Conservation (phyloP, 352 stramenopile species). For the Globisporangium megalacanthum region DNA sequence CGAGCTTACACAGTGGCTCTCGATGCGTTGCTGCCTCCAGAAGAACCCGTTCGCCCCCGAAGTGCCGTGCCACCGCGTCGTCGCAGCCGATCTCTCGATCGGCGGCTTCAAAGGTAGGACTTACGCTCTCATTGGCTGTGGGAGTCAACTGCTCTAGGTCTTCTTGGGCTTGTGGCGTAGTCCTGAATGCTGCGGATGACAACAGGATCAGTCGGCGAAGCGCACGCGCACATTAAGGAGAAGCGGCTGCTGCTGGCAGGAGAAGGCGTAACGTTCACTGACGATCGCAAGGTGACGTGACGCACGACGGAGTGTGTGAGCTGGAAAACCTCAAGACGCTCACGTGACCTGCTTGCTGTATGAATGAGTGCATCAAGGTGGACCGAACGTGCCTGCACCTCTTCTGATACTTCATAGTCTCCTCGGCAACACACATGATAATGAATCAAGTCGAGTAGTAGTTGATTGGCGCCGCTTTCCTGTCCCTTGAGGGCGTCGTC, state of each 20-base stretch:
- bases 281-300: slow-evolving; percentile 45
- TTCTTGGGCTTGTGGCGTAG: background rate
- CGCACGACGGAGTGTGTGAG: too few relatives aligned
- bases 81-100: slow-evolving; percentile 62
- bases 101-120: slow-evolving; percentile 63
- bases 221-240: slow-evolving; percentile 54
- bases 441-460: background rate
- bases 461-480: background rate
- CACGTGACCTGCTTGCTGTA: background rate
- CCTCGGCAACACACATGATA: background rate
- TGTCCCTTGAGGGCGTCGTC: background rate
- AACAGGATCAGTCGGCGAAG: slow-evolving; percentile 51
- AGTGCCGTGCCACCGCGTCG: slow-evolving; percentile 73
- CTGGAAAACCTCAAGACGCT: too few relatives aligned
- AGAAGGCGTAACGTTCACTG: slow-evolving; percentile 61
- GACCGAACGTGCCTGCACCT: slow-evolving; percentile 36
- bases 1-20: background rate
- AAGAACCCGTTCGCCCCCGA: slow-evolving; percentile 79
- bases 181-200: background rate
- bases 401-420: slow-evolving; percentile 20
- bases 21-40: slow-evolving; percentile 18
- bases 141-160: too few relatives aligned
- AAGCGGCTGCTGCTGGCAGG: slow-evolving; percentile 55
- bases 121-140: background rate
- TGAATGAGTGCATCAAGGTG: slow-evolving; percentile 24